Conservation (phyloP, 2,329 filamentous ascomycete genomes). For the Neofusicoccum kwambonambiense region DNA sequence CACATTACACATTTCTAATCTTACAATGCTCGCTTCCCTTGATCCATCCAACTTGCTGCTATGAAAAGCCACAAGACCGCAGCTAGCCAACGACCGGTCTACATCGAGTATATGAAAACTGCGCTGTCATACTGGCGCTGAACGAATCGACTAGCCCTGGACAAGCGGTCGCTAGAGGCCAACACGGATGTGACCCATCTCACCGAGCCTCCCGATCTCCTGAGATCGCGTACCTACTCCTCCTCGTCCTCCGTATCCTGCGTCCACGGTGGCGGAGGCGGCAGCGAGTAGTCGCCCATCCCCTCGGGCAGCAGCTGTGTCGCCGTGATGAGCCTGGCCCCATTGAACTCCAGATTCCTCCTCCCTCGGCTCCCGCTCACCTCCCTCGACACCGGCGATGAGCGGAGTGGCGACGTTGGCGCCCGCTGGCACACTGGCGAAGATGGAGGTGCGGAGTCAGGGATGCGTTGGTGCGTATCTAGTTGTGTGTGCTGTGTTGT, state of each 20-base stretch:
- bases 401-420: not conserved
- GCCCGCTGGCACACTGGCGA: not conserved
- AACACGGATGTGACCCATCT: no score
- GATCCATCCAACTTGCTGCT: no score
- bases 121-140: no score
- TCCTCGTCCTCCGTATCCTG: constrained; percentile 5
- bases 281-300: not conserved
- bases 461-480: not conserved
- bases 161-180: no score
- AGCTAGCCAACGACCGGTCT: no score
- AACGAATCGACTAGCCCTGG: no score
- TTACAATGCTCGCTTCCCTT: no score
- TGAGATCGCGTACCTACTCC: not conserved
- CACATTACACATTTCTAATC: no score
- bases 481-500: not conserved
- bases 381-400: not conserved
- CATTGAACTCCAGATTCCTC: not conserved
- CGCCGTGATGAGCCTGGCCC: not conserved
- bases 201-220: no score
- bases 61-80: no score
- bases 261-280: constrained; percentile 11
- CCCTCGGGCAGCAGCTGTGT: constrained; percentile 4
- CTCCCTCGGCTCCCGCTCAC: not conserved
- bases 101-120: no score
- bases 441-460: not conserved